phyloP scores from a whole-genome alignment of 495 filamentous ascomycete species.

The Neurospora cerealis region DNA sequence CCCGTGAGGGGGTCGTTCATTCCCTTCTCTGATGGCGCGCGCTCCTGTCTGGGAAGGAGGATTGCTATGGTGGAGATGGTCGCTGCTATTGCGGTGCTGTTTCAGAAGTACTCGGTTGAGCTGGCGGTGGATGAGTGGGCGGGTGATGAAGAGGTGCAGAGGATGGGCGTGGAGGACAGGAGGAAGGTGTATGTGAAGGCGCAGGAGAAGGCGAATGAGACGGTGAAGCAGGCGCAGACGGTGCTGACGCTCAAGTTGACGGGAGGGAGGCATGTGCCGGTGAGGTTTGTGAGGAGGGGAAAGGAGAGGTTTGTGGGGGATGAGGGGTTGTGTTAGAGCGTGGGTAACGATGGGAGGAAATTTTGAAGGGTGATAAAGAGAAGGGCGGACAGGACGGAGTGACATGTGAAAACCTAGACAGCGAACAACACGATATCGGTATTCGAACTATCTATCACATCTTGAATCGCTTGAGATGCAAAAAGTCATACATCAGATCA shows the following conservation, averaged over 20 bases:
- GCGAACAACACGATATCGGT: not conserved
- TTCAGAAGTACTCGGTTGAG: conserved; percentile 54
- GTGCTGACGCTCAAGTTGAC: conserved; percentile 57
- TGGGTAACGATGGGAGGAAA: not conserved
- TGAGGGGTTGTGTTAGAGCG: conserved; percentile 13
- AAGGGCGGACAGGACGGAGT: no score
- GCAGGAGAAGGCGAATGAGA: conserved; percentile 33
- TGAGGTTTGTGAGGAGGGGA: conserved; percentile 54
- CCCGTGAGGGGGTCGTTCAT: conserved; percentile 56
- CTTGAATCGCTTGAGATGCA: not conserved
- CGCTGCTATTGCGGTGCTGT: conserved; percentile 56
- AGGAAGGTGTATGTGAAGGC: conserved; percentile 44
- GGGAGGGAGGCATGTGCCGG: conserved; percentile 40
- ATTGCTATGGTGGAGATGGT: conserved; percentile 72
- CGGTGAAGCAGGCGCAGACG: conserved; percentile 36
- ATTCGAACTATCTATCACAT: not conserved
- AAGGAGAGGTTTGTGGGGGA: conserved; percentile 47
- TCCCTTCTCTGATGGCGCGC: conserved; percentile 63
- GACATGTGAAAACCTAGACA: not conserved
- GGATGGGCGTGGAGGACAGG: conserved; percentile 40
- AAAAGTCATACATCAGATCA: not conserved
- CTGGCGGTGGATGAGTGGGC: conserved; percentile 53
- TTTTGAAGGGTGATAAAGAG: not conserved
- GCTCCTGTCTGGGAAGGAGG: conserved; percentile 57
- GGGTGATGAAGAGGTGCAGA: conserved; percentile 47